Evolutionary conservation across 2,329 filamentous ascomycete genomes (phyloP).

Genomic region (Thielaviopsis musarum): DNA sequence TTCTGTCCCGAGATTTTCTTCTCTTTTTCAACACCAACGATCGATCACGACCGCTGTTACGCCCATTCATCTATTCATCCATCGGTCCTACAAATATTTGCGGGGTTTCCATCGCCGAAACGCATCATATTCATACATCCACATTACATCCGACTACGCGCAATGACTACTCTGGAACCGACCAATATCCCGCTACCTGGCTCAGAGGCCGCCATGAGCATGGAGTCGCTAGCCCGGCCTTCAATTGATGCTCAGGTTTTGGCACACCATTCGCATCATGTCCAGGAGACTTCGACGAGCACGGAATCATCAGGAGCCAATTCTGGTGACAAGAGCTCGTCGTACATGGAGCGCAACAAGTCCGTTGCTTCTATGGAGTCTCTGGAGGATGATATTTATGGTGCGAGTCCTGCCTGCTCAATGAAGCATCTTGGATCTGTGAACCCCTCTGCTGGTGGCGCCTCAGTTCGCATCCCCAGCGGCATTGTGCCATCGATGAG

Average conservation of each 20-base stretch:
- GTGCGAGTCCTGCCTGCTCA: neutral
- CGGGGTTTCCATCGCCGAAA: neutral
- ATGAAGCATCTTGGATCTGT: neutral
- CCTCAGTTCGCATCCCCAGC: constrained; percentile 1
- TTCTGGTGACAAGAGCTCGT: neutral
- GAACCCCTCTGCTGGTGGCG: neutral
- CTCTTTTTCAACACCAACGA: neutral
- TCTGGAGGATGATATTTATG: neutral
- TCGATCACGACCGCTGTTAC: neutral
- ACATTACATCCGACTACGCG: neutral
- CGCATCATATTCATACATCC: neutral
- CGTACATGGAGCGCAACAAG: neutral
- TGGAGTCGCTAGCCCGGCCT: neutral
- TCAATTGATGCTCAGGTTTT: neutral
- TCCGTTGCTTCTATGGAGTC: neutral
- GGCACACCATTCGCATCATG: neutral
- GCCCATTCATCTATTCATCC: neutral
- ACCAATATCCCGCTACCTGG: neutral
- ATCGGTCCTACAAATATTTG: neutral
- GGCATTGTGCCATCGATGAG: neutral
- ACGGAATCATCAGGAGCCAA: neutral
- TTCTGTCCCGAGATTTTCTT: neutral
- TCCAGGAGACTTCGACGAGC: neutral
- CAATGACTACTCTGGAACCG: neutral
- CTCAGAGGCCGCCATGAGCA: neutral